phyloP scores from a whole-genome alignment of 352 stramenopile genomes.

The Globisporangium apiculatum region DNA sequence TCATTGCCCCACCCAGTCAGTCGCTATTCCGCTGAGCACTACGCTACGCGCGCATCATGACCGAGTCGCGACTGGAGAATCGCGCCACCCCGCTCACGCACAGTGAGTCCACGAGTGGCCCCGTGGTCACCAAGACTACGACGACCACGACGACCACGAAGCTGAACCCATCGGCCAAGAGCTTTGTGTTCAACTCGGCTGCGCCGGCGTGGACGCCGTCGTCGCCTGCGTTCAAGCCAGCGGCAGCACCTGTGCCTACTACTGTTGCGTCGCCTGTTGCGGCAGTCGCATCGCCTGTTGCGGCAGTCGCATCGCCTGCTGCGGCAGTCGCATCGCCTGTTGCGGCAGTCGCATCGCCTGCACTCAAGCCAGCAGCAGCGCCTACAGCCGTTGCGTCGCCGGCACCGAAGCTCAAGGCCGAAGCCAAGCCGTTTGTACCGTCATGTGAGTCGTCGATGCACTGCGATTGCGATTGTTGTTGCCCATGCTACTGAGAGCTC shows the following conservation, averaged over 20 bases:
- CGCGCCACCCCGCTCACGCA: constrained; percentile 9
- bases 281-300: constrained; percentile 5
- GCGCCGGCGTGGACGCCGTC: constrained; percentile 46
- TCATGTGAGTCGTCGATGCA: constrained; percentile 6
- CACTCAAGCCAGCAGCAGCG: constrained; percentile 28
- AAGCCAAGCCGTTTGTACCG: constrained; percentile 15
- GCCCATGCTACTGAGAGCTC: neutral
- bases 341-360: constrained; percentile 5
- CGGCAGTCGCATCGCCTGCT: constrained; percentile 8
- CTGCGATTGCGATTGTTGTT: neutral
- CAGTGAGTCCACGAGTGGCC: constrained; percentile 6
- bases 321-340: too few relatives aligned
- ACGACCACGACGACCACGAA: constrained; percentile 22
- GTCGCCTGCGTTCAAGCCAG: constrained; percentile 28
- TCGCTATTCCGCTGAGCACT: constrained; percentile 10
- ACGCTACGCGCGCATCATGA: constrained; percentile 6
- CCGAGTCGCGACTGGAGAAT: constrained; percentile 17
- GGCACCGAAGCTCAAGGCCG: constrained; percentile 18
- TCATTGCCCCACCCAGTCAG: constrained; percentile 4
- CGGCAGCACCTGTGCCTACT: neutral
- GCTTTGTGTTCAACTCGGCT: constrained; percentile 56
- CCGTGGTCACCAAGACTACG: constrained; percentile 6
- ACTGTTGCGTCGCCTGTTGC: constrained; percentile 1
- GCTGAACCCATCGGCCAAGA: constrained; percentile 51
- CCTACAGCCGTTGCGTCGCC: constrained; percentile 13